Percentiles rank a stretch among this genome's conserved stretches.
phyloP scores from a whole-genome alignment of 768 basidiomycete species.

The Royoungia palumana region DNA sequence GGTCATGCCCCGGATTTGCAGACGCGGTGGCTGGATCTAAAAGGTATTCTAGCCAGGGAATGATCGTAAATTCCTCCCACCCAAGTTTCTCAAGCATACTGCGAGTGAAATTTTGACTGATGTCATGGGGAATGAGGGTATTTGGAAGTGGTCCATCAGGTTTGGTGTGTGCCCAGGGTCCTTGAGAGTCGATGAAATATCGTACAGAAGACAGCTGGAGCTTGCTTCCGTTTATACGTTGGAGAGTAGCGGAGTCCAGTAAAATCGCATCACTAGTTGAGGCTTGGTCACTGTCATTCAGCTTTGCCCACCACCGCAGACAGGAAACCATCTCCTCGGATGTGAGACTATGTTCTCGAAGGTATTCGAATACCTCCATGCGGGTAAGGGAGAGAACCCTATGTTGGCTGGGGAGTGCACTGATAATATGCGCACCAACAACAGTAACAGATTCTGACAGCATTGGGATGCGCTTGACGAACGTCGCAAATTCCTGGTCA shows the following conservation, averaged over 20 bases:
- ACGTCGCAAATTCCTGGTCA: conserved; percentile 59
- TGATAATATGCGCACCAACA: conserved; percentile 55
- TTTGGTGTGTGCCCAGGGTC: conserved; percentile 55
- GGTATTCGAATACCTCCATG: neutral
- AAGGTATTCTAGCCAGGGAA: conserved; percentile 70
- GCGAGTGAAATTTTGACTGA: conserved; percentile 57
- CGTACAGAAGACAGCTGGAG: conserved; percentile 61
- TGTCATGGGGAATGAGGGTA: conserved; percentile 61
- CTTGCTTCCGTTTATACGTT: conserved; percentile 45
- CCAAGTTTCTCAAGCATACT: conserved; percentile 59
- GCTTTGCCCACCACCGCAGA: conserved; percentile 6
- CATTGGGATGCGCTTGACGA: conserved; percentile 75
- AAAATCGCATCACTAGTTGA: conserved; percentile 40
- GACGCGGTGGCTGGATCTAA: conserved; percentile 44
- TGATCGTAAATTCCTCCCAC: conserved; percentile 73
- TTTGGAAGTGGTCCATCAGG: conserved; percentile 73
- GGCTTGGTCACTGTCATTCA: neutral
- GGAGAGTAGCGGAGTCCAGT: conserved; percentile 67
- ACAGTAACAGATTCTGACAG: conserved; percentile 31
- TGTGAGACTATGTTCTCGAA: neutral
- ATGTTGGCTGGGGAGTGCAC: neutral
- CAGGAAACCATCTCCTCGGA: conserved; percentile 5
- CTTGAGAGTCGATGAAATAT: conserved; percentile 64
- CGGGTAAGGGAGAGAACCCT: neutral
- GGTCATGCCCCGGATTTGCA: too few species aligned